Conservation (phyloP, 352 stramenopile genomes). For the Phytophthora constricta region DNA sequence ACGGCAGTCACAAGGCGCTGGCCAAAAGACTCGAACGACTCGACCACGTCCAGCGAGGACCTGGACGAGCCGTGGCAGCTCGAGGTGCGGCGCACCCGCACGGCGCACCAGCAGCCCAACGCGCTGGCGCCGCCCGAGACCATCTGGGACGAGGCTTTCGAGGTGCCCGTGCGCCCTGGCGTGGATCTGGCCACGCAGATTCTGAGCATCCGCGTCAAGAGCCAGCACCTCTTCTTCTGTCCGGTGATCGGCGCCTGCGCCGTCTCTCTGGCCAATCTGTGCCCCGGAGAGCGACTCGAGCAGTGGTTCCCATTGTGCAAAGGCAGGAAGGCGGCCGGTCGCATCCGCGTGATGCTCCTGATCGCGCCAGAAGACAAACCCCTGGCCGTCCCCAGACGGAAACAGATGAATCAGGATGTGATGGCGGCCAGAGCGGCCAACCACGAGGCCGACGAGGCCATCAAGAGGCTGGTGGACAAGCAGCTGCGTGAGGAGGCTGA, state of each 20-base stretch:
- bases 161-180: constrained; percentile 40
- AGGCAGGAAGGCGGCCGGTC: constrained; percentile 55
- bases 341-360: constrained; percentile 52
- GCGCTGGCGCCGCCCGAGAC: constrained; percentile 40
- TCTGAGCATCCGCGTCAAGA: constrained; percentile 71
- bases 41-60: constrained; percentile 23
- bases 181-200: constrained; percentile 46
- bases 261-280: constrained; percentile 59
- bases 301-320: constrained; percentile 64
- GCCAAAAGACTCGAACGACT: constrained; percentile 43
- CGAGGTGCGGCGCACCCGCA: constrained; percentile 58
- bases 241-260: constrained; percentile 57
- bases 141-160: constrained; percentile 69
- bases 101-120: constrained; percentile 44
- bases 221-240: constrained; percentile 67
- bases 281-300: constrained; percentile 45
- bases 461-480: constrained; percentile 60
- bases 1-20: constrained; percentile 51
- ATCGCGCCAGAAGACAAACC: constrained; percentile 32
- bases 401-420: constrained; percentile 41
- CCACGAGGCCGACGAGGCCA: constrained; percentile 66
- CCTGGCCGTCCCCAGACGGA: constrained; percentile 18
- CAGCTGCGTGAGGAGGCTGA: constrained; percentile 44
- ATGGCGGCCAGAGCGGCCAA: constrained; percentile 59
- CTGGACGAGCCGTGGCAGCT: constrained; percentile 32